Base-by-base conservation (phyloP, 1,284 basidiomycete genomes). In the Rhodotorula sp. region DNA sequence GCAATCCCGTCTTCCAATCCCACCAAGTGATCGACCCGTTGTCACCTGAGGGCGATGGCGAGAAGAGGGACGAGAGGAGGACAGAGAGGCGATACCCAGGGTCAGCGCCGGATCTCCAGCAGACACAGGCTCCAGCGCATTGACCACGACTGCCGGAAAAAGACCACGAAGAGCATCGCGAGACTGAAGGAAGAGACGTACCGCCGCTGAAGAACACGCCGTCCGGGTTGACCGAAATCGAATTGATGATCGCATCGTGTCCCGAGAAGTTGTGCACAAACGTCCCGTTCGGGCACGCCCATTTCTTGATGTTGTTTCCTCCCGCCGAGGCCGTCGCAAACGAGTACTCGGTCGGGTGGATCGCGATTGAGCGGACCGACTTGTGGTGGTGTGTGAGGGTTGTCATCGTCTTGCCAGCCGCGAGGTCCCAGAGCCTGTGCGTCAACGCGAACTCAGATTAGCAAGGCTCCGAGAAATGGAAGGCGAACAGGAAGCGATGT, bases 361-460 rank as follows among this genome's bases (percentile, higher is more conserved):
- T 87, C 2, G 94, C 90, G 57, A 99, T 84, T 0, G 94, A 88
- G 65, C 95, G 88, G 2, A 99, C 94, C 20, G 90, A 92, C 81
- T 99, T 99, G 82, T 99, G 98, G 85, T 99, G 95, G 81, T 99
- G 95, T 24, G 95, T 99, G 46, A 99, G 84, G 30, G 93, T 96
- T 30, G 89, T 88, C 87, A 93, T 90, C 28, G 93, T 92, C 81
- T 96, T 97, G 37, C 95, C 96, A 0, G 95, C 95, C 1, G 94
- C 95, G n/a, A 99, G 84, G 80, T 99, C 95, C 95, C 95, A 99
- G 54, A 99, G 81, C 67, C 92, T 91, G 74, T 18, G 67, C 69
- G 44, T 61, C n/a, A 6, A 5, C 13, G 34, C n/a, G n/a, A n/a
- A 31, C 22, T 28, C 5, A 48, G 24, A 15, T 4, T 8, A 13